Evolutionary conservation across 495 filamentous ascomycete species (phyloP).

Genomic region (Podospora australis): DNA sequence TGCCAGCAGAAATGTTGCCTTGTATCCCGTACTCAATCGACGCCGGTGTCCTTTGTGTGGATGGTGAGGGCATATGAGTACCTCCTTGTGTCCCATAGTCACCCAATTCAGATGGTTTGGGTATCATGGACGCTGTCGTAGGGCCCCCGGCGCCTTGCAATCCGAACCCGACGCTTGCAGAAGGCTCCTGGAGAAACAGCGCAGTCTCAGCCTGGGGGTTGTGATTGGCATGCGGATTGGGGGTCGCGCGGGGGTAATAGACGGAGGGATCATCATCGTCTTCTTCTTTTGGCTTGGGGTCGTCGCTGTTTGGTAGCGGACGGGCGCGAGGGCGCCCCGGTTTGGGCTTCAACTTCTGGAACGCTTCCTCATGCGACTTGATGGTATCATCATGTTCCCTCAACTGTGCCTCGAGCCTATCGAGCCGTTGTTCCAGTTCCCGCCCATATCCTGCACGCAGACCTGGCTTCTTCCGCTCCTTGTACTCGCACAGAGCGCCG

Average conservation of each 20-base stretch:
- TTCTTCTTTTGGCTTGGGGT: conserved; percentile 39
- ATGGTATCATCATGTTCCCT: conserved; percentile 37
- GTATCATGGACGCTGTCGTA: too few relatives aligned
- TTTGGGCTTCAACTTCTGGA: conserved; percentile 37
- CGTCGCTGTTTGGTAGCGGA: conserved; percentile 38
- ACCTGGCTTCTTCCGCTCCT: conserved; percentile 78
- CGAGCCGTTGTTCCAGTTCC: conserved; percentile 76
- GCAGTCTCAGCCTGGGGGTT: conserved; percentile 55
- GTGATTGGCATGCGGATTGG: conserved; percentile 34
- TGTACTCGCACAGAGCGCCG: conserved; percentile 71
- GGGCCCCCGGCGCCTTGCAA: conserved; percentile 23
- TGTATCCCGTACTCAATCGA: too few relatives aligned
- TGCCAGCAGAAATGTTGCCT: too few relatives aligned
- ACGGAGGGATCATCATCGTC: conserved; percentile 25
- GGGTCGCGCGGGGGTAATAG: conserved; percentile 26
- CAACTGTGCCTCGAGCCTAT: conserved; percentile 48
- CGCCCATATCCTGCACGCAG: conserved; percentile 80
- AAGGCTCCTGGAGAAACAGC: conserved; percentile 56
- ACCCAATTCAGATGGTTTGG: too few relatives aligned
- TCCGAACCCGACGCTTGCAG: conserved; percentile 35
- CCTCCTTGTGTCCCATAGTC: too few relatives aligned
- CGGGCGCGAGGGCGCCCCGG: conserved; percentile 42
- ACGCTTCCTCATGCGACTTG: conserved; percentile 3
- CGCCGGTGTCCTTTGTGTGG: too few relatives aligned
- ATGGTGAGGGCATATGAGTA: too few relatives aligned